A percentile compares a stretch with the other conserved stretches of the same genome.
Evolutionary conservation across 768 basidiomycete genomes (phyloP).

Genomic region (Boletus rubropictus): DNA sequence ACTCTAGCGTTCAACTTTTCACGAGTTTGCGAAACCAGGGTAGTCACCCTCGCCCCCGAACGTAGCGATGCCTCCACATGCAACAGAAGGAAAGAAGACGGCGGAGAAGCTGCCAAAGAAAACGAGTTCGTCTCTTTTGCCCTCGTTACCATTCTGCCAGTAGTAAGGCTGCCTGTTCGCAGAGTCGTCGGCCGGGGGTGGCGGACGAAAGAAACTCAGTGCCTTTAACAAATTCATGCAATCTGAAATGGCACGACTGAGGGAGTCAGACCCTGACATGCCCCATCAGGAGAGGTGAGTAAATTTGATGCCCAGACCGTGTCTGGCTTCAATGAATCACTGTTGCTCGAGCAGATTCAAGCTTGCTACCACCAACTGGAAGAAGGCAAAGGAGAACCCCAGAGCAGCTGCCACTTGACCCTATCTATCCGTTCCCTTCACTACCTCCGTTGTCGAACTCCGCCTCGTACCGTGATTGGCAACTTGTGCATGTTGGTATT

Average conservation of each 20-base stretch:
- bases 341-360: conserved; percentile 49
- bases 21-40: conserved; percentile 7
- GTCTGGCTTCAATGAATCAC: neutral
- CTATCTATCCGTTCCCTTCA: conserved; percentile 4
- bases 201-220: conserved; percentile 56
- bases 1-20: conserved; percentile 16
- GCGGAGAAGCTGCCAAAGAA: conserved; percentile 52
- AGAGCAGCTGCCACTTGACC: conserved; percentile 32
- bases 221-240: conserved; percentile 81
- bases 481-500: conserved; percentile 21
- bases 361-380: conserved; percentile 72
- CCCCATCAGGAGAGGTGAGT: conserved; percentile 66
- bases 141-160: conserved; percentile 10
- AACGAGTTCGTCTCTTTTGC: conserved; percentile 36
- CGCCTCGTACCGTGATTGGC: conserved; percentile 17
- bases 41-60: conserved; percentile 9
- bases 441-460: conserved; percentile 6
- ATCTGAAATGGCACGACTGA: conserved; percentile 72
- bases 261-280: conserved; percentile 68
- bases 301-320: neutral
- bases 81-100: conserved; percentile 34
- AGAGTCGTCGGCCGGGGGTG: conserved; percentile 44
- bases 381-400: conserved; percentile 64
- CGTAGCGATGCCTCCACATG: conserved; percentile 39
- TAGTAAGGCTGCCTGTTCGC: conserved; percentile 28